These are phyloP conservation scores for Phytophthora multivora DNA, from an alignment of 352 stramenopile species.

Conservation along the genomic window DNA sequence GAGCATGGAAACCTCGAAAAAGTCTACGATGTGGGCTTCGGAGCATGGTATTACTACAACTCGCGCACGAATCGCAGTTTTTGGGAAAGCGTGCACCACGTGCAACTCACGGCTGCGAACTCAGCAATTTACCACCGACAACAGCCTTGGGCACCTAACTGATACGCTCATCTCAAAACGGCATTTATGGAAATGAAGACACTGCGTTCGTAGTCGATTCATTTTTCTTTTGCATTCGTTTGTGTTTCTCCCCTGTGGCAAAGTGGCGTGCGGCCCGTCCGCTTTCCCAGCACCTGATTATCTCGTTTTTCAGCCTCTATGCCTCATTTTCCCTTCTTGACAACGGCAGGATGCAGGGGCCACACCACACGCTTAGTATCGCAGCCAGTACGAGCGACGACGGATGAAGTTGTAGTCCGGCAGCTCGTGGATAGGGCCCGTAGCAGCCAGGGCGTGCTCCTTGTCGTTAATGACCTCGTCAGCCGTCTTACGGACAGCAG, in stretches of 20 bases:
- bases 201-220: slow-evolving; percentile 25
- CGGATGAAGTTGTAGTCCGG: slow-evolving; percentile 99
- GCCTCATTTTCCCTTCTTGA: slow-evolving; percentile 39
- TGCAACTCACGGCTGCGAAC: slow-evolving; percentile 22
- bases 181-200: slow-evolving; percentile 4
- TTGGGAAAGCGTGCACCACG: slow-evolving; percentile 50
- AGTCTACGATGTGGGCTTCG: slow-evolving; percentile 43
- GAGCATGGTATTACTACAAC: slow-evolving; percentile 66
- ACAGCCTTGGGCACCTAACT: not conserved
- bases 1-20: slow-evolving; percentile 44
- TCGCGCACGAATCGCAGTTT: slow-evolving; percentile 53
- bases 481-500: slow-evolving; percentile 90
- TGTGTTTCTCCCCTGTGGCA: slow-evolving; percentile 29
- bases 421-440: slow-evolving; percentile 98
- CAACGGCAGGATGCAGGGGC: slow-evolving; percentile 27
- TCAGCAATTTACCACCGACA: slow-evolving; percentile 25
- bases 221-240: slow-evolving; percentile 39
- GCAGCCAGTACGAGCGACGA: slow-evolving; percentile 98
- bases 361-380: slow-evolving; percentile 70
- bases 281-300: slow-evolving; percentile 32
- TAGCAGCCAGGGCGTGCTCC: slow-evolving; percentile 97
- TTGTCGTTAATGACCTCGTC: slow-evolving; percentile 97
- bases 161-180: not conserved
- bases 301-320: slow-evolving; percentile 36
- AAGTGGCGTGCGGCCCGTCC: slow-evolving; percentile 36